Evolutionary conservation across 805 yeast genomes (phyloP), one percentile per base, ranked within the genome.

Genomic region (Komagataella ulmi): DNA sequence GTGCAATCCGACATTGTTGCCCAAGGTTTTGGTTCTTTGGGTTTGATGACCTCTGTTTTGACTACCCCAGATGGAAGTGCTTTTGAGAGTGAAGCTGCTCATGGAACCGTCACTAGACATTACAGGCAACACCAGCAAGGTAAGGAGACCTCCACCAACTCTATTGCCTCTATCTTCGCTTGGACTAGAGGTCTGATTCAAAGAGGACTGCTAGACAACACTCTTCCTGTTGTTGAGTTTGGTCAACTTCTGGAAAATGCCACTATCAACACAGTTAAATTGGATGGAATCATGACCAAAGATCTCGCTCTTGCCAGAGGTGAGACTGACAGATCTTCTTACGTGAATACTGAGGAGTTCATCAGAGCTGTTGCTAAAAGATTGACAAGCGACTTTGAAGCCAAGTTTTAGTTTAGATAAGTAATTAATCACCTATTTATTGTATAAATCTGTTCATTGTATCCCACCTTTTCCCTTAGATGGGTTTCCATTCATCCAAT

Each of bases 61-160:
- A 80, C 89, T 64, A 82, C 97, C n/a, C 95, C 97, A 50, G 97
- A 91, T 68, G 97, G 97, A 23, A 87, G 86, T 73, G 83, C 96
- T 12, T 90, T 88, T 67, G 97, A 91, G 74, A 74, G 89, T 52
- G 98, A 91, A 75, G 98, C 98, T 54, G 98, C 98, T n/a, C 98
- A 91, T 67, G 98, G 98, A 53, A 91, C 98, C 12, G 98, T 91
- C 60, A 91, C 97, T 48, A 86, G 98, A 73, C 98, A 91, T 69
- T 91, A 77, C 74, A 85, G 97, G 74, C 93, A 84, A 71, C 88
- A 88, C 70, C 97, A 91, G 73, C 87, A 85, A 70, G 98, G 98
- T 58, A 87, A 89, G 68, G 97, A 90, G 72, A 91, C 98, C 17
- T 88, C 97, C 6, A 91, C 98, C 53, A 91, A 91, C 72, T 90